A percentile compares a stretch with the other conserved stretches of the same genome.
phyloP scores from a whole-genome alignment of 2,329 filamentous ascomycete species.

The Aspergillus intermedius region DNA sequence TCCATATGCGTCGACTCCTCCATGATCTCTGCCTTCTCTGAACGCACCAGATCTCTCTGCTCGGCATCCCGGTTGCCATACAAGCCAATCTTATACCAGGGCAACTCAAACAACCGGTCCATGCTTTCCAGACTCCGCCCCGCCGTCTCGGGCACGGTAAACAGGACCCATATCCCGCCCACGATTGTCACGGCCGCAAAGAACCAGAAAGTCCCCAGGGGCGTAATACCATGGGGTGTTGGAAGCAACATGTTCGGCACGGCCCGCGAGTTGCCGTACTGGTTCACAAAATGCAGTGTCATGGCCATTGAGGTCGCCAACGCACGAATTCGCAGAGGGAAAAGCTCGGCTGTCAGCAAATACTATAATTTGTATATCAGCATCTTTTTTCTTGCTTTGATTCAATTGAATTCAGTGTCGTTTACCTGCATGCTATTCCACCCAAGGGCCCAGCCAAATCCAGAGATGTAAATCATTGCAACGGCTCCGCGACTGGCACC shows the following conservation, averaged over 20 bases:
- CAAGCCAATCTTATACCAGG: slow-evolving; percentile 67
- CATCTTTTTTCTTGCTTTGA: too few species aligned
- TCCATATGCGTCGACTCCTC: slow-evolving; percentile 12
- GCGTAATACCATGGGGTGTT: slow-evolving; percentile 35
- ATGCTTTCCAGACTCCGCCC: slow-evolving; percentile 55
- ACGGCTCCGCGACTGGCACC: slow-evolving; percentile 58
- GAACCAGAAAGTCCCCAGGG: slow-evolving; percentile 69
- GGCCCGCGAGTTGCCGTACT: slow-evolving; percentile 70
- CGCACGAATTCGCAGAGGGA: slow-evolving; percentile 66
- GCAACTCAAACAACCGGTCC: slow-evolving; percentile 64
- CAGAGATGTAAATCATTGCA: slow-evolving; percentile 66
- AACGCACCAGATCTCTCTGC: slow-evolving; percentile 16
- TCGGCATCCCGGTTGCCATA: slow-evolving; percentile 27
- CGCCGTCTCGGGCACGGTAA: slow-evolving; percentile 66
- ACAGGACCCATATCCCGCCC: slow-evolving; percentile 64
- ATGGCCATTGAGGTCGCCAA: slow-evolving; percentile 65
- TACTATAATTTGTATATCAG: slow-evolving; percentile 38
- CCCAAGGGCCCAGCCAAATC: slow-evolving; percentile 62
- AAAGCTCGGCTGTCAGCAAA: slow-evolving; percentile 69
- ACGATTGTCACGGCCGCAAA: slow-evolving; percentile 63
- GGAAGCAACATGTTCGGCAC: slow-evolving; percentile 66
- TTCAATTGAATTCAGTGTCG: too few species aligned
- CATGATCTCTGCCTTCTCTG: slow-evolving; percentile 20
- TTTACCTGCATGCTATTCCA: slow-evolving; percentile 64
- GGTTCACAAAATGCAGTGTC: slow-evolving; percentile 72